A percentile compares a stretch with the other conserved stretches of the same genome.
Evolutionary conservation across 371 early-diverging fungal genomes (phyloP).

Genomic region (Mortierella sp.): DNA sequence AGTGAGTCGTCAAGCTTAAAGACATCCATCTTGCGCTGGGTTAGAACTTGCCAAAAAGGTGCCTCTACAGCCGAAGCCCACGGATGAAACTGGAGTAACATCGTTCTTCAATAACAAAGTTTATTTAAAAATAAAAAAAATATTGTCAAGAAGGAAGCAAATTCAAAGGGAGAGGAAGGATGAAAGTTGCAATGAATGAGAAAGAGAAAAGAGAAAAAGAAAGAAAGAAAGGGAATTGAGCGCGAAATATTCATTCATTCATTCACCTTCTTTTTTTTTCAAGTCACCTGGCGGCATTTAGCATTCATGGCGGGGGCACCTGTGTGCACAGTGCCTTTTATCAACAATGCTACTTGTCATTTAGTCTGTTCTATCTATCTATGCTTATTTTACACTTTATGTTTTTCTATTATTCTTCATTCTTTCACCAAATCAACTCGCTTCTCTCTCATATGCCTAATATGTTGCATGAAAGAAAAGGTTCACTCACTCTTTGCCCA

Average conservation of each 20-base stretch:
- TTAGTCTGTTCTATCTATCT: too few species aligned
- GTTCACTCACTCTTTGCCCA: too few species aligned
- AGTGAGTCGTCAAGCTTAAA: slow-evolving; percentile 80
- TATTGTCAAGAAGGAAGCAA: neutral
- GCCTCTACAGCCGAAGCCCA: slow-evolving; percentile 89
- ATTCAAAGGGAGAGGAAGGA: neutral
- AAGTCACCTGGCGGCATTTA: neutral
- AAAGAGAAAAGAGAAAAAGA: neutral
- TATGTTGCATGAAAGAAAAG: too few species aligned
- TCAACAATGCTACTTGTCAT: too few species aligned
- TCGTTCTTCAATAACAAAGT: neutral
- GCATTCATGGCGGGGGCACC: too few species aligned
- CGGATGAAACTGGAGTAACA: slow-evolving; percentile 84
- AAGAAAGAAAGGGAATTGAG: neutral
- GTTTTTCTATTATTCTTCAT: neutral
- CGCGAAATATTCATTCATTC: too few species aligned
- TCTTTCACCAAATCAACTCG: neutral
- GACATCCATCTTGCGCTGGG: slow-evolving; percentile 84
- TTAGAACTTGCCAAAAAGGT: slow-evolving; percentile 90
- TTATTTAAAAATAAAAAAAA: slow-evolving; percentile 1
- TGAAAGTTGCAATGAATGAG: neutral
- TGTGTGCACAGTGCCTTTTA: too few species aligned
- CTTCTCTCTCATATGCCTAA: neutral
- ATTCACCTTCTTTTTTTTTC: too few species aligned
- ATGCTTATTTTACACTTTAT: too few species aligned